phyloP scores from a whole-genome alignment of 2,329 filamentous ascomycete genomes.

The Tolypocladium pustulatum region DNA sequence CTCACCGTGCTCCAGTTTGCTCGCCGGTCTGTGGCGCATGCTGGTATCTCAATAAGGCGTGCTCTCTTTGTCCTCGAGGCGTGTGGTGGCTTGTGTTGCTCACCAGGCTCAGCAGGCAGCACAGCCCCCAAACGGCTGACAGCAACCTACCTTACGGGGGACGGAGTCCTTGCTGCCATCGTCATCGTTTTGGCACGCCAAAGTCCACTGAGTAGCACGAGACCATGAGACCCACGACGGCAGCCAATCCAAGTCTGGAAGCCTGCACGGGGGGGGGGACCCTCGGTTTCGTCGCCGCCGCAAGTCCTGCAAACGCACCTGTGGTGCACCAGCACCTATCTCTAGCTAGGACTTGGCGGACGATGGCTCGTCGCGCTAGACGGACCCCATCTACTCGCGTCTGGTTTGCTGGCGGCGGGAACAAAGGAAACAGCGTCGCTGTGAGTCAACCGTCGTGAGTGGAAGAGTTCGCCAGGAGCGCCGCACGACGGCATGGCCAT shows the following conservation, averaged over 20 bases:
- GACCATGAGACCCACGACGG: neutral
- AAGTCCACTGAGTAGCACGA: neutral
- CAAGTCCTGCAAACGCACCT: neutral
- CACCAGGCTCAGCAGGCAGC: constrained; percentile 6
- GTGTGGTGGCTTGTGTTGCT: constrained; percentile 1
- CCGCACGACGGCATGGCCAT: neutral
- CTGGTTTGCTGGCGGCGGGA: neutral
- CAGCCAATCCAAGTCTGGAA: neutral
- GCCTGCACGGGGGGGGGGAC: neutral
- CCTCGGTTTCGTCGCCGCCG: neutral
- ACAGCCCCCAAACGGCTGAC: constrained; percentile 6
- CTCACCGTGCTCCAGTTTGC: neutral
- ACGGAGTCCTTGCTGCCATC: neutral
- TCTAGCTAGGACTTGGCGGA: neutral
- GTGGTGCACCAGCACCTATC: neutral
- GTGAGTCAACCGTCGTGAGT: neutral
- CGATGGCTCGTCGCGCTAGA: neutral
- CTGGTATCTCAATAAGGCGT: neutral
- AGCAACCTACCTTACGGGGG: neutral
- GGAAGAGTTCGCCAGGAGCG: neutral
- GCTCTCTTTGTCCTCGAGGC: neutral
- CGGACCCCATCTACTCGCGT: neutral
- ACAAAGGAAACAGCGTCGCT: neutral
- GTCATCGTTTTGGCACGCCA: neutral
- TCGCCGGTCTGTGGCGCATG: constrained; percentile 1